Base-by-base conservation (phyloP, 768 basidiomycete species). In the Clathrus columnatus region DNA sequence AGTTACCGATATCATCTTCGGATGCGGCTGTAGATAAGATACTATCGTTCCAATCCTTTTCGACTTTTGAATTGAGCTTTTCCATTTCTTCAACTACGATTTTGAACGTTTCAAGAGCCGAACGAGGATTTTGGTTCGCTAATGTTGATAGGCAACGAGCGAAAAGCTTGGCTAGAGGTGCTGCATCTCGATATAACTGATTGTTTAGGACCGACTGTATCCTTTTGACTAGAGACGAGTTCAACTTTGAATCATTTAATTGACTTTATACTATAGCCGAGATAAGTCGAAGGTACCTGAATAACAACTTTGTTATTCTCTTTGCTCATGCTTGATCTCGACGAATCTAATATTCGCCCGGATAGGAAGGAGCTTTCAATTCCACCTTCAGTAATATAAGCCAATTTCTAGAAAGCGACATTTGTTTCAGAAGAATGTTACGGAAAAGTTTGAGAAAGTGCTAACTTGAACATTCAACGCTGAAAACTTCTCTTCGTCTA, bases 261-360 rank as follows among this genome's bases (percentile, higher is more conserved):
- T 75, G 76, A 8, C 59, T 61, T 59, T 82, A 81, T 16, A 81
- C 65, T 32, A 63, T 70, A 44, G 61, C 67, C 17, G 78, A 67
- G 18, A 81, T 69, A 7, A 28, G 67, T 58, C 42, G 76, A 62
- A 1, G 67, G 65, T 29, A 69, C 65, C 14, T 63, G 68, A 64
- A 3, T 67, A 62, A 43, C 53, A 32, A 54, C 74, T 57, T 20
- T 68, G 69, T 54, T 71, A 66, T 17, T 64, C 61, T 7, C 30
- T 32, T 32, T 32, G 7, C 16, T 32, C 7, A 32, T 7, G 16
- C 30, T 32, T 32, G 7, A 17, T 29, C 42, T 46, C 24, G 30
- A 28, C 2, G 20, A 23, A 18, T 18, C 24, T 28, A 54, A 30
- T 26, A 54, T 46, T 14, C 46, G 17, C n/a, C 53, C 53, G 20